These are phyloP conservation scores for Candida vaughaniae DNA, from an alignment of 805 yeast genomes.

Conservation along the genomic window DNA sequence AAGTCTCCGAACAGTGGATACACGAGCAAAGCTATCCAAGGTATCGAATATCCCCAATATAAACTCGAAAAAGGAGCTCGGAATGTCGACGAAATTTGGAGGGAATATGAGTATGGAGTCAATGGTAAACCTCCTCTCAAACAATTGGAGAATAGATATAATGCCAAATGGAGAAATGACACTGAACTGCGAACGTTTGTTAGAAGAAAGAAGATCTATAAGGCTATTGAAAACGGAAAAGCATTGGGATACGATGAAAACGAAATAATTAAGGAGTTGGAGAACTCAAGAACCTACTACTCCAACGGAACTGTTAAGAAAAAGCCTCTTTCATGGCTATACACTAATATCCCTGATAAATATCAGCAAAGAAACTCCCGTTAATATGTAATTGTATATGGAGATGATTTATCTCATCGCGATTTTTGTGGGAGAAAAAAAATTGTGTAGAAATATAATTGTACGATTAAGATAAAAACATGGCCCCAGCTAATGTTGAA, in stretches of 20 bases:
- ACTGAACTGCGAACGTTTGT: conserved; percentile 54
- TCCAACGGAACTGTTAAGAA: conserved; percentile 38
- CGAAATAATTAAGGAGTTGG: conserved; percentile 45
- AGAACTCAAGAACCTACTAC: conserved; percentile 42
- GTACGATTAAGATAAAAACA: conserved; percentile 1
- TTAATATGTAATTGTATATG: background rate
- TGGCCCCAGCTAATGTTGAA: conserved; percentile 8
- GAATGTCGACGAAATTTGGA: conserved; percentile 53
- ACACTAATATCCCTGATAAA: conserved; percentile 26
- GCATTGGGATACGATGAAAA: conserved; percentile 43
- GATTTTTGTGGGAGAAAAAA: conserved; percentile 1
- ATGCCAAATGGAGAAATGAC: conserved; percentile 56
- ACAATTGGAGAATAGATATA: conserved; percentile 47
- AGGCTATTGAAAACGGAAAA: conserved; percentile 53
- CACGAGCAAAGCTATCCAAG: conserved; percentile 3
- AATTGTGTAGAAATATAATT: conserved; percentile 6
- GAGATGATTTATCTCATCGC: conserved; percentile 6
- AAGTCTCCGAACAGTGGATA: background rate
- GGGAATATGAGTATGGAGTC: conserved; percentile 52
- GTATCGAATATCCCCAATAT: conserved; percentile 20
- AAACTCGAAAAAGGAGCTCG: conserved; percentile 27
- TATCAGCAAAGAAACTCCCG: conserved; percentile 11
- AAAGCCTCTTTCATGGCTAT: conserved; percentile 30
- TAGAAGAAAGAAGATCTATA: conserved; percentile 52
- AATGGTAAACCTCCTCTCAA: conserved; percentile 53